A percentile compares a stretch with the other conserved stretches of the same genome.
phyloP scores from a whole-genome alignment of 139 green algal species.

The Limnomonas spitsbergensis region DNA sequence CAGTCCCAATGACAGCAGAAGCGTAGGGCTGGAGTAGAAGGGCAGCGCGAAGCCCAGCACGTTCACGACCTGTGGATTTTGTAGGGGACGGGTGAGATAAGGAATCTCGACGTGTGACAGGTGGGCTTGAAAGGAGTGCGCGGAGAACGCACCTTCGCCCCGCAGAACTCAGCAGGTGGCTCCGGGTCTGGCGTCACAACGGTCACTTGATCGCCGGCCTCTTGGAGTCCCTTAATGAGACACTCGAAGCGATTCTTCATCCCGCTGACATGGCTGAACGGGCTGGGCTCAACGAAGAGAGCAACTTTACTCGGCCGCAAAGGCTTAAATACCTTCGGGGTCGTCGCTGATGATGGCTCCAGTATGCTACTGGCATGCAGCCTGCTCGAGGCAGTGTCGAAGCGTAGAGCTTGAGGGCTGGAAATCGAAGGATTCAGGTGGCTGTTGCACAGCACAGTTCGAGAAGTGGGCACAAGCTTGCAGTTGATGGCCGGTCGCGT shows the following conservation, averaged over 20 bases:
- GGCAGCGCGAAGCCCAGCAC: conserved; percentile 66
- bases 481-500: too few species aligned
- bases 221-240: conserved; percentile 71
- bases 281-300: conserved; percentile 76
- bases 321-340: neutral
- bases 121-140: neutral
- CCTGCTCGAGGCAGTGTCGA: too few species aligned
- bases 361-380: too few species aligned
- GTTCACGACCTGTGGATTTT: conserved; percentile 46
- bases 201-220: conserved; percentile 81
- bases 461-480: too few species aligned
- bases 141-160: conserved; percentile 64
- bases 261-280: conserved; percentile 75
- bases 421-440: too few species aligned
- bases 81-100: too few species aligned
- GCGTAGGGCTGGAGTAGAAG: conserved; percentile 71
- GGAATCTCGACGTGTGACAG: neutral
- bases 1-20: conserved; percentile 73
- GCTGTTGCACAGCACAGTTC: too few species aligned
- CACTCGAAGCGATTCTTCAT: conserved; percentile 91
- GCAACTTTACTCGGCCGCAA: conserved; percentile 40
- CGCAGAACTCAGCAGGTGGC: conserved; percentile 69
- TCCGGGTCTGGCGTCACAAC: conserved; percentile 74
- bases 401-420: too few species aligned
- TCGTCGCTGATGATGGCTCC: too few species aligned